These are phyloP conservation scores for Sugiyamaella sp. DNA, from an alignment of 1,139 yeast genomes.

Conservation along the genomic window DNA sequence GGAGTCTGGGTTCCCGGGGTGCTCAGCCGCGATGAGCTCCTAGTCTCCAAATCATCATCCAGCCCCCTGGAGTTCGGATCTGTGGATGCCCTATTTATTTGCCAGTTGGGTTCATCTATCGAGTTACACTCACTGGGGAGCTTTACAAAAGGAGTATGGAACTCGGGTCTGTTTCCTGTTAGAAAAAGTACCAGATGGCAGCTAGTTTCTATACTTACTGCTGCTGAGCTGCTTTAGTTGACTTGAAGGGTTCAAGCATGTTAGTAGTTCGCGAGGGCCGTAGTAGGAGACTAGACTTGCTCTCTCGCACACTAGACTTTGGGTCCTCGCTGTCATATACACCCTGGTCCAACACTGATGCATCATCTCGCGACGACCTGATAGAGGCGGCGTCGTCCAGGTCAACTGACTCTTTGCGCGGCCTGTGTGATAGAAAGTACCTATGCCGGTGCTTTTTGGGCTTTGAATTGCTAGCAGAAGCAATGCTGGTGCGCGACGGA, in stretches of 20 bases:
- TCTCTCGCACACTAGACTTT: conserved; percentile 15
- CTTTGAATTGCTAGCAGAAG: neutral
- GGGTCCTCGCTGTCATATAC: conserved; percentile 19
- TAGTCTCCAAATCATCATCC: conserved; percentile 6
- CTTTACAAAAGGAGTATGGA: conserved; percentile 11
- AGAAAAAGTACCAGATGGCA: neutral
- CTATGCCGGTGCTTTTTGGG: conserved; percentile 9
- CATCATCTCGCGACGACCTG: conserved; percentile 3
- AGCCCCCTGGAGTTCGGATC: neutral
- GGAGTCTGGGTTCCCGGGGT: neutral
- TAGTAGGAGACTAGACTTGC: neutral
- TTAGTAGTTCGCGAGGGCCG: conserved; percentile 8
- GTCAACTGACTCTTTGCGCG: conserved; percentile 2
- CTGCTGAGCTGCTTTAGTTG: conserved; percentile 6
- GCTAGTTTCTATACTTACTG: conserved; percentile 4
- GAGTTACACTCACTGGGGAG: neutral
- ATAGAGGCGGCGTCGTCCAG: conserved; percentile 6
- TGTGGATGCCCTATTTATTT: neutral
- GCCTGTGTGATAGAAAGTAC: neutral
- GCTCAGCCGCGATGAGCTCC: conserved; percentile 10
- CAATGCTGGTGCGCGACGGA: neutral
- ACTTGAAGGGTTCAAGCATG: neutral
- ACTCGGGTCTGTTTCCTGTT: conserved; percentile 10
- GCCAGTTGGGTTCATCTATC: conserved; percentile 2
- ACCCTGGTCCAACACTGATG: conserved; percentile 2